Evolutionary conservation across 139 green algal genomes (phyloP).

Genomic region (Micractinium conductrix): DNA sequence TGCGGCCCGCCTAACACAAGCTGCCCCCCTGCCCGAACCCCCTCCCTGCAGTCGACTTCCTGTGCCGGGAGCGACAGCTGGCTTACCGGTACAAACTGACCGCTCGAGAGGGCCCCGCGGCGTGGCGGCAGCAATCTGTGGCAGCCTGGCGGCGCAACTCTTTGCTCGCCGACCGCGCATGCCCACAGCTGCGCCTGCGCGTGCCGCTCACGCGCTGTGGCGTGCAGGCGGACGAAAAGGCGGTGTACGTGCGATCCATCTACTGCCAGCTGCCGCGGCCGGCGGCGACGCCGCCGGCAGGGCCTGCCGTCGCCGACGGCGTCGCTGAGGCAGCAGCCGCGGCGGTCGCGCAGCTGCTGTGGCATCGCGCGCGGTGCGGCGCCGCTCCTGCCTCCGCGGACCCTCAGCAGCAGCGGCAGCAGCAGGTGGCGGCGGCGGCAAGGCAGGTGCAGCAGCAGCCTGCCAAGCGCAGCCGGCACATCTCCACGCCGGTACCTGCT

Average conservation of each 20-base stretch:
- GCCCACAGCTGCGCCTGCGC: not conserved
- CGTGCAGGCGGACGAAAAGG: not conserved
- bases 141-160: not conserved
- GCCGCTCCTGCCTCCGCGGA: not conserved
- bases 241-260: not conserved
- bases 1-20: too few relatives aligned
- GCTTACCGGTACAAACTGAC: not conserved
- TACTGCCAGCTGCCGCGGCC: not conserved
- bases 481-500: not conserved
- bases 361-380: not conserved
- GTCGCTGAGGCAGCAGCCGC: not conserved
- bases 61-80: constrained; percentile 14
- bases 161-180: not conserved
- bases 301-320: not conserved
- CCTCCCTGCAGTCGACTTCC: constrained; percentile 16
- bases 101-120: not conserved
- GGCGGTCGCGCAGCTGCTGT: not conserved
- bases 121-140: not conserved
- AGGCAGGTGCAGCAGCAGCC: constrained; percentile 11
- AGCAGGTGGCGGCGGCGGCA: not conserved
- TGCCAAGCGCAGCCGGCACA: not conserved
- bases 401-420: not conserved
- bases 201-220: not conserved
- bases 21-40: not conserved
- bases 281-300: not conserved